Base-by-base conservation (phyloP, 805 yeast genomes). In the Kodamaea fukazawae region DNA sequence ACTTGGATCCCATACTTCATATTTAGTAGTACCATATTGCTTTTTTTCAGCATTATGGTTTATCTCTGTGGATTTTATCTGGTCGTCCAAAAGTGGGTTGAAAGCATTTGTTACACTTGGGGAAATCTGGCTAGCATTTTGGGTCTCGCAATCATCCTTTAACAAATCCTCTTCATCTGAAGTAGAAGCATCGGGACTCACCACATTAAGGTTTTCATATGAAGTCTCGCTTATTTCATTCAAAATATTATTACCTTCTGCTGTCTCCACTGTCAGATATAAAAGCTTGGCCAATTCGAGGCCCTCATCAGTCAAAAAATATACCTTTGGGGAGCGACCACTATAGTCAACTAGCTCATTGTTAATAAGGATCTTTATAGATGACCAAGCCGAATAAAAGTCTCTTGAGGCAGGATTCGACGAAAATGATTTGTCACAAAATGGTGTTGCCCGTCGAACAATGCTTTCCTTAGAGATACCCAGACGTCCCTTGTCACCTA, bases 321-420 rank as follows among this genome's bases (percentile, higher is more conserved):
- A 88, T 16, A 71, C 56, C 26, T 67, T 65, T 0, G 91, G 90
- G 0, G 57, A 45, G 23, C 81, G 65, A 0, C 86, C 89, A 4
- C 63, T 57, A 1, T 63, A 61, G 10, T 61, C 63, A 0, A 90
- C 82, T 26, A 85, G 63, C 11, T 75, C 85, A 38, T 83, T 74
- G 20, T 71, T 76, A 13, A 78, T 52, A 40, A 91, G 63, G 1
- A 82, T 79, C 44, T 82, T 83, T 26, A 82, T 66, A 7, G 86
- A 71, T 13, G 65, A 68, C 96, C 96, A 87, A 0, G 95, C 91
- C 1, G 87, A 78, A 53, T 84, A 79, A 50, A 73, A 76, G 36
- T 80, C 83, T 15, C 72, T 73, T 0, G 84, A 71, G 1, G 81
- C 63, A 1, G 86, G 79, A 51, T 82, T 83, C 0, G 77, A 46